Percentiles rank a stretch among this genome's conserved stretches.
Evolutionary conservation across 2,329 filamentous ascomycete species (phyloP).

Genomic region (Leptoxyphium fumago): DNA sequence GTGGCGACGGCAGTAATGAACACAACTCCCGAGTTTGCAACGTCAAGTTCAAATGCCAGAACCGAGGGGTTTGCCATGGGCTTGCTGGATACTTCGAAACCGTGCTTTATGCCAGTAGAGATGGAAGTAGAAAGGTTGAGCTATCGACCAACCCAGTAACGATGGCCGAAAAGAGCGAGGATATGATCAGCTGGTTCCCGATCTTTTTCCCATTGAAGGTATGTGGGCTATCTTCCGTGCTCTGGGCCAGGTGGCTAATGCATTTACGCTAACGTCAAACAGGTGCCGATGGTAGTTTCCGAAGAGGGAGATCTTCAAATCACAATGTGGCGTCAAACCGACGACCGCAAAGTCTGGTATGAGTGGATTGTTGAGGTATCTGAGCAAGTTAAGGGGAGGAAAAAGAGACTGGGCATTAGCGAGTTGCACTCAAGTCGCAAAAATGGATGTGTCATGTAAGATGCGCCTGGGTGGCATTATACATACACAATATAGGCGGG

Average conservation of each 20-base stretch:
- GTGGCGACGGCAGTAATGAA: conserved; percentile 70
- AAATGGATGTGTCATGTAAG: conserved; percentile 55
- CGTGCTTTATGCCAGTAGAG: conserved; percentile 56
- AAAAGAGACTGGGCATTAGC: conserved; percentile 44
- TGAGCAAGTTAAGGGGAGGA: conserved; percentile 32
- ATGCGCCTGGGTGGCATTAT: background rate
- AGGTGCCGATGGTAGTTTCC: conserved; percentile 77
- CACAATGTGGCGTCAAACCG: conserved; percentile 91
- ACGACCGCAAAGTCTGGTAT: conserved; percentile 95
- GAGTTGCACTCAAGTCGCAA: conserved; percentile 55
- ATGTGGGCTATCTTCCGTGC: conserved; percentile 19
- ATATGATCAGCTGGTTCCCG: conserved; percentile 99
- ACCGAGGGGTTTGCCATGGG: conserved; percentile 76
- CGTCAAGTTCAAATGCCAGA: conserved; percentile 60
- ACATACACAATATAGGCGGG: too few species aligned
- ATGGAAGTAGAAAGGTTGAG: conserved; percentile 48
- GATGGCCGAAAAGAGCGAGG: conserved; percentile 83
- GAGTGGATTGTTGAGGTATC: conserved; percentile 83
- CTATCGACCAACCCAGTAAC: conserved; percentile 84
- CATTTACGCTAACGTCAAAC: conserved; percentile 1
- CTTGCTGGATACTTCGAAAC: conserved; percentile 93
- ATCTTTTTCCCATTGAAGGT: conserved; percentile 96
- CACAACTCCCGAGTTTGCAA: conserved; percentile 77
- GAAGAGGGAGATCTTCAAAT: conserved; percentile 74
- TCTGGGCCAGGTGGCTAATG: background rate